These are phyloP conservation scores for Xerocomus spinulosus DNA, from an alignment of 768 basidiomycete species.

Conservation along the genomic window DNA sequence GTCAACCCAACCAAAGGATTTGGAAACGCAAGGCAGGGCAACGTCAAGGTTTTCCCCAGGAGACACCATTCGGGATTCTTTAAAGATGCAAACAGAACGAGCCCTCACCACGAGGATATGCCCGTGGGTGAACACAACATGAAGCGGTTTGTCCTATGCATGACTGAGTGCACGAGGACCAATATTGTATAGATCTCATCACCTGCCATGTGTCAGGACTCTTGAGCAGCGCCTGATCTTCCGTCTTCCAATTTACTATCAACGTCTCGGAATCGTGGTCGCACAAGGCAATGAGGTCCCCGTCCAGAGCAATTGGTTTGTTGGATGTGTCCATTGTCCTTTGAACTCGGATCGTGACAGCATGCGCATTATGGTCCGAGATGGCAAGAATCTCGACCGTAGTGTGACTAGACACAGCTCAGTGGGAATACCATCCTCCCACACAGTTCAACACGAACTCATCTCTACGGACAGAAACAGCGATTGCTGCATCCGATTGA, in stretches of 20 bases:
- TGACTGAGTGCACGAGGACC: conserved; percentile 7
- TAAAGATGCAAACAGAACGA: conserved; percentile 54
- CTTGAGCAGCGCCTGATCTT: conserved; percentile 43
- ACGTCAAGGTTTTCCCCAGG: conserved; percentile 12
- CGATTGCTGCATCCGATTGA: conserved; percentile 44
- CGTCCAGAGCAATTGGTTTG: conserved; percentile 46
- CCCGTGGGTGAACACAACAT: conserved; percentile 45
- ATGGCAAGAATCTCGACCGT: conserved; percentile 31
- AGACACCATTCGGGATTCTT: conserved; percentile 37
- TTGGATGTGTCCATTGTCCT: conserved; percentile 37
- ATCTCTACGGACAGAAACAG: conserved; percentile 43
- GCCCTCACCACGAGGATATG: conserved; percentile 56
- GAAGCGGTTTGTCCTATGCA: conserved; percentile 46
- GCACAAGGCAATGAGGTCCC: conserved; percentile 50
- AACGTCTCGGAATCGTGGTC: conserved; percentile 48
- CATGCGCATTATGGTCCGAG: conserved; percentile 1
- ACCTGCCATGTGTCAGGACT: conserved; percentile 34
- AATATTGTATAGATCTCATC: conserved; percentile 9
- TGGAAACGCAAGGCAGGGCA: conserved; percentile 34
- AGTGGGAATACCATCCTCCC: conserved; percentile 3
- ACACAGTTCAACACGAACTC: conserved; percentile 37
- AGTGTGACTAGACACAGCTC: conserved; percentile 14
- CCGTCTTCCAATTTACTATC: conserved; percentile 53
- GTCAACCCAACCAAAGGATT: conserved; percentile 67
- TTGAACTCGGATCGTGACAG: conserved; percentile 29